Conservation (phyloP, 352 stramenopile species). For the Aphanomyces invadans region DNA sequence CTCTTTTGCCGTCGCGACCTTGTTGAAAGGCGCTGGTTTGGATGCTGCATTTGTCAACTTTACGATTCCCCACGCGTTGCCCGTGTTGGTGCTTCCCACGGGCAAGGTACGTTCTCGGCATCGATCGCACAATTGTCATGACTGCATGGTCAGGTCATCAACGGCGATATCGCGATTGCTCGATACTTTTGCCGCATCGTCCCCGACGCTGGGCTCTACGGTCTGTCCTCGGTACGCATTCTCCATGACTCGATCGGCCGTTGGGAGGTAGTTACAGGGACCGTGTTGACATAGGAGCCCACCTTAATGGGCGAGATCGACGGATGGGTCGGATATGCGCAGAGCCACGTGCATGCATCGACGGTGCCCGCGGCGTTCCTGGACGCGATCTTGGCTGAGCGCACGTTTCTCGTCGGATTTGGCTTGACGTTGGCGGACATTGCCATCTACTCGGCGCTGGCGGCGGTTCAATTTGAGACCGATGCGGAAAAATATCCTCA, state of each 20-base stretch:
- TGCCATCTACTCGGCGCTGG: slow-evolving; percentile 83
- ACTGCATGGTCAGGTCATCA: slow-evolving; percentile 43
- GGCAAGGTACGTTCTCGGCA: slow-evolving; percentile 14
- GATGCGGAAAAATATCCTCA: slow-evolving; percentile 40
- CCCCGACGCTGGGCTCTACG: slow-evolving; percentile 45
- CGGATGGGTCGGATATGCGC: slow-evolving; percentile 91
- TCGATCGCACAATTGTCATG: slow-evolving; percentile 23
- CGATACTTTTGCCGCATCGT: slow-evolving; percentile 49
- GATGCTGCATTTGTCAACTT: slow-evolving; percentile 41
- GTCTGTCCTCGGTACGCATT: slow-evolving; percentile 31
- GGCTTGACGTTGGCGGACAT: slow-evolving; percentile 94
- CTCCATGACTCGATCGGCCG: too few species aligned
- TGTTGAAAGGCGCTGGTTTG: slow-evolving; percentile 44
- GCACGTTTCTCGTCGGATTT: slow-evolving; percentile 93
- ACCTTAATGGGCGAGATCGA: slow-evolving; percentile 65
- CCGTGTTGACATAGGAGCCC: slow-evolving; percentile 42
- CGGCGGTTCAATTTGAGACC: slow-evolving; percentile 32
- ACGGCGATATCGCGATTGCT: slow-evolving; percentile 72
- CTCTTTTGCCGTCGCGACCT: slow-evolving; percentile 53
- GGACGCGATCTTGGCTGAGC: slow-evolving; percentile 75
- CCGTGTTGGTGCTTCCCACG: slow-evolving; percentile 40
- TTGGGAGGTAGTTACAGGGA: too few species aligned
- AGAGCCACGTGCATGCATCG: slow-evolving; percentile 41
- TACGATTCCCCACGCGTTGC: slow-evolving; percentile 36
- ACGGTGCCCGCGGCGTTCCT: slow-evolving; percentile 72